Evolutionary conservation across 2,329 filamentous ascomycete genomes (phyloP).

Genomic region (Davidsoniella australis): DNA sequence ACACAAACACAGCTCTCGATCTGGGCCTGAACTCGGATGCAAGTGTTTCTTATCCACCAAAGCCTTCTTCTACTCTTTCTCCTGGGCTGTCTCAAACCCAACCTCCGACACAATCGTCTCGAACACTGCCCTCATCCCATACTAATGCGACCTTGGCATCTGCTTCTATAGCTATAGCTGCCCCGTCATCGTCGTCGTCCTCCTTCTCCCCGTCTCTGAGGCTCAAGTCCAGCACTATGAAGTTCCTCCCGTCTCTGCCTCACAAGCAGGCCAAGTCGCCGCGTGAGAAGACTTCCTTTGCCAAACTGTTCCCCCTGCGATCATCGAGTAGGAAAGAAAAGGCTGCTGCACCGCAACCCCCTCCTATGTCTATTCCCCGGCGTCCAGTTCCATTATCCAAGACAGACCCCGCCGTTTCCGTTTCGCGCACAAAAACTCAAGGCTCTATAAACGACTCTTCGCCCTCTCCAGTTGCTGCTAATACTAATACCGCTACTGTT

Average conservation of each 20-base stretch:
- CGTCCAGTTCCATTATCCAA: slow-evolving; percentile 18
- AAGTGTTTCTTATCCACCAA: background rate
- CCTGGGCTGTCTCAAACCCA: slow-evolving; percentile 6
- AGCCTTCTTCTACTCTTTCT: background rate
- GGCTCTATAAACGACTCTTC: background rate
- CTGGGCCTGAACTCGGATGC: background rate
- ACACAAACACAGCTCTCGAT: background rate
- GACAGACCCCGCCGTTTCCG: background rate
- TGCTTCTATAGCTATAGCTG: background rate
- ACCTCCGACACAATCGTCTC: slow-evolving; percentile 5
- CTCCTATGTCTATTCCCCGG: slow-evolving; percentile 22
- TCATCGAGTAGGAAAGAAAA: slow-evolving; percentile 8
- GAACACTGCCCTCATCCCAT: background rate
- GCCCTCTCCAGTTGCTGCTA: background rate
- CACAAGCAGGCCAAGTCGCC: slow-evolving; percentile 13
- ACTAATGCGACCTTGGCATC: slow-evolving; percentile 1
- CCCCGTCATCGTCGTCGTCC: slow-evolving; percentile 1
- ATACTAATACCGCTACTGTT: background rate
- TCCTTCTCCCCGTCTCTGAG: background rate
- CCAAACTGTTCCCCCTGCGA: slow-evolving; percentile 16
- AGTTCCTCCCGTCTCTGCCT: slow-evolving; percentile 8
- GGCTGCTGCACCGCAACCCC: slow-evolving; percentile 13
- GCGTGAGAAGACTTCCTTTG: slow-evolving; percentile 13
- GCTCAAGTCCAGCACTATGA: slow-evolving; percentile 9
- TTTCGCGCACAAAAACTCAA: background rate